Evolutionary conservation across 345 rosid species (phyloP).

Genomic region (Salix caprea): DNA sequence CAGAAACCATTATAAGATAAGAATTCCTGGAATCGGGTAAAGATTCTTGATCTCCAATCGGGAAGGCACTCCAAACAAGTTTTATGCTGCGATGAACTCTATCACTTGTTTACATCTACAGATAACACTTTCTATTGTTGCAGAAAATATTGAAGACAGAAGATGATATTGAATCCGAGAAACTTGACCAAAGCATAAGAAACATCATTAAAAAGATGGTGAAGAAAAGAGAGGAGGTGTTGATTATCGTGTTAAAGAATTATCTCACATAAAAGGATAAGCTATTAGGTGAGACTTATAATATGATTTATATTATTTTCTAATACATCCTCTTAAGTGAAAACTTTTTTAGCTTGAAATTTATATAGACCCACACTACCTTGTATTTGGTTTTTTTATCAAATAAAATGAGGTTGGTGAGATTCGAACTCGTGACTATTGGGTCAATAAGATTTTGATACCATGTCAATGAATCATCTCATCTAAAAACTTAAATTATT

Average conservation of each 20-base stretch:
- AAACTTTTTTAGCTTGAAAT: too few species aligned
- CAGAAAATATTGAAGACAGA: conserved; percentile 6
- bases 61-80: conserved; percentile 1
- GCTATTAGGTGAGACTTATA: too few species aligned
- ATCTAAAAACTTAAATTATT: too few species aligned
- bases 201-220: conserved; percentile 3
- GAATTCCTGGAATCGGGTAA: neutral
- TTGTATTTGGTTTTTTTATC: too few species aligned
- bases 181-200: neutral
- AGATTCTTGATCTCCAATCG: neutral
- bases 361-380: too few species aligned
- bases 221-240: conserved; percentile 11
- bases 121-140: neutral
- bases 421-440: too few species aligned
- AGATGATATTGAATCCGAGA: conserved; percentile 15
- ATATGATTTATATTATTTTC: too few species aligned
- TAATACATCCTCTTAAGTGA: too few species aligned
- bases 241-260: neutral
- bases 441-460: too few species aligned
- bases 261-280: too few species aligned
- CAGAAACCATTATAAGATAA: conserved; percentile 15
- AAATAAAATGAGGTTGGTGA: neutral
- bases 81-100: too few species aligned
- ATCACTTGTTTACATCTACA: neutral
- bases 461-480: too few species aligned